Percentiles rank a stretch among this genome's conserved stretches.
These are phyloP conservation scores for Coleophoma cylindrospora DNA, from an alignment of 2,329 filamentous ascomycete genomes.

Conservation along the genomic window DNA sequence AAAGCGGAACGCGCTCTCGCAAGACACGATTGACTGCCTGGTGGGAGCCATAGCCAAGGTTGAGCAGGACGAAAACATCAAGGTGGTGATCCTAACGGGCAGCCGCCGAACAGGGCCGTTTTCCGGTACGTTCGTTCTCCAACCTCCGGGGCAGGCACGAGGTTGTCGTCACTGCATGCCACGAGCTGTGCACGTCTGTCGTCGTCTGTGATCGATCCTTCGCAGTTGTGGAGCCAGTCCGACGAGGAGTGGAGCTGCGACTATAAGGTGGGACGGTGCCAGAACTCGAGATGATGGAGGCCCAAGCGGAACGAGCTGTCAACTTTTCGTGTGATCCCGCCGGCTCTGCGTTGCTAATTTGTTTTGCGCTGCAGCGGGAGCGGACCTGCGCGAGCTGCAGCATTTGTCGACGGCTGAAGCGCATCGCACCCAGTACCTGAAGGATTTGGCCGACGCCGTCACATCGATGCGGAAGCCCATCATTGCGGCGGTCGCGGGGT, in stretches of 20 bases:
- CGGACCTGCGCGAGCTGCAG: slow-evolving; percentile 31
- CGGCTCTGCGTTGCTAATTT: slow-evolving; percentile 2
- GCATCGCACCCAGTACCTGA: slow-evolving; percentile 24
- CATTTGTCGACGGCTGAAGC: slow-evolving; percentile 24
- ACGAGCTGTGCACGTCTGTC: too few relatives aligned
- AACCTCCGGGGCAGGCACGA: too few relatives aligned
- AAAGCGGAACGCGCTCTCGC: slow-evolving; percentile 55
- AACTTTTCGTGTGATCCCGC: too few relatives aligned
- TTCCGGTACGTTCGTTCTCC: slow-evolving; percentile 8
- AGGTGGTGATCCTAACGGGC: slow-evolving; percentile 47
- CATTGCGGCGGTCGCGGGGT: slow-evolving; percentile 43
- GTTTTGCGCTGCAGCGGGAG: slow-evolving; percentile 16
- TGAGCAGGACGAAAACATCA: slow-evolving; percentile 47
- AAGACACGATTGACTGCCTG: slow-evolving; percentile 14
- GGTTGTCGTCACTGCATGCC: too few relatives aligned
- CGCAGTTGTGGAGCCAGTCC: too few relatives aligned
- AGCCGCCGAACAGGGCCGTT: slow-evolving; percentile 6
- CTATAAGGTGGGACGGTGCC: too few relatives aligned
- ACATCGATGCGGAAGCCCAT: slow-evolving; percentile 38
- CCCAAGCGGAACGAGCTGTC: too few relatives aligned
- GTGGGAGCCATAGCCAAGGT: slow-evolving; percentile 28
- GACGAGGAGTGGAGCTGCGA: too few relatives aligned
- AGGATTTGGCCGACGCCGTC: slow-evolving; percentile 35
- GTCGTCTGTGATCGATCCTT: too few relatives aligned
- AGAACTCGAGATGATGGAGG: too few relatives aligned